Evolutionary conservation across 176 grass and related monocot species (phyloP).

Genomic region (Tillandsia fasciculata): DNA sequence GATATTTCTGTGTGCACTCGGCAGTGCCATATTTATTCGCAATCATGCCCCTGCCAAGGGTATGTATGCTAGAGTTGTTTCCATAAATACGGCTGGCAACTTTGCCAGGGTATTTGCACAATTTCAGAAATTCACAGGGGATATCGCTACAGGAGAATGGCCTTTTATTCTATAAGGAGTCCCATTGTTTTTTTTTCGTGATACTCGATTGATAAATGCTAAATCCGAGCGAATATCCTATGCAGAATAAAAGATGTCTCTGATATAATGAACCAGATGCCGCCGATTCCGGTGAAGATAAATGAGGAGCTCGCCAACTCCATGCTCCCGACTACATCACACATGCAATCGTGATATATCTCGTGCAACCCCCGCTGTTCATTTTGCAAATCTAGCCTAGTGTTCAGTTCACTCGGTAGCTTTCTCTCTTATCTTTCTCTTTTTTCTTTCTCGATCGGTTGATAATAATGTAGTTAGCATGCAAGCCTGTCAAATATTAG

Average conservation of each 20-base stretch:
- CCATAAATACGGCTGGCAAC: too few species aligned
- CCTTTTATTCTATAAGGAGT: background rate
- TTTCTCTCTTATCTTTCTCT: background rate
- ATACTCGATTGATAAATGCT: background rate
- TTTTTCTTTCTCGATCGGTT: background rate
- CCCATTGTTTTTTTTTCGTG: background rate
- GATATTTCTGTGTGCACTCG: too few species aligned
- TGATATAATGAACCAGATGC: slow-evolving; percentile 99
- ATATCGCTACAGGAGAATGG: background rate
- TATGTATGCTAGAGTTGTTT: too few species aligned
- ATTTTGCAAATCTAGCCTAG: background rate
- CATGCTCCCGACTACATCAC: slow-evolving; percentile 60
- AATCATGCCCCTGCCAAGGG: too few species aligned
- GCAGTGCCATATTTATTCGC: too few species aligned
- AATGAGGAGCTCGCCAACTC: slow-evolving; percentile 92
- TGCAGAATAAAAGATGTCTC: slow-evolving; percentile 87
- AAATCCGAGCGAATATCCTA: slow-evolving; percentile 5
- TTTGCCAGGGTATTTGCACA: too few species aligned
- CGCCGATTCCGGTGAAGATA: slow-evolving; percentile 78
- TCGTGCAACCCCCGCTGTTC: background rate
- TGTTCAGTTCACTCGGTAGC: background rate
- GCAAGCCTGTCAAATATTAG: background rate
- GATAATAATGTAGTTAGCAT: background rate
- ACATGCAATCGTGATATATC: slow-evolving; percentile 54
- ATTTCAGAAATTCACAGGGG: too few species aligned